These are phyloP conservation scores for Boletus reticuloceps DNA, from an alignment of 768 basidiomycete genomes.

Conservation along the genomic window DNA sequence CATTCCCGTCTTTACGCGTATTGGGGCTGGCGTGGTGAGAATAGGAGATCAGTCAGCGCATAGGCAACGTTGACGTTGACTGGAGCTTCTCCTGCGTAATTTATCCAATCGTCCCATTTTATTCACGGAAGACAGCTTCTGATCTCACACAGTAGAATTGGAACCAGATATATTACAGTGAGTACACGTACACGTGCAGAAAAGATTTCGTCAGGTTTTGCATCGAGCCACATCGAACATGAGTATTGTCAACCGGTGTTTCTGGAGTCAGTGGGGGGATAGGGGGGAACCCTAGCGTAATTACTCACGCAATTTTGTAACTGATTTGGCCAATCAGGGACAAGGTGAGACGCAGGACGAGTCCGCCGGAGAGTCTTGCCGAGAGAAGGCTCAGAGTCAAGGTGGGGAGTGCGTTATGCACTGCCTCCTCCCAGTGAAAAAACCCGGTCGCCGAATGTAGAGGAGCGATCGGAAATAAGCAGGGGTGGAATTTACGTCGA, in stretches of 20 bases:
- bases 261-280: background rate
- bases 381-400: background rate
- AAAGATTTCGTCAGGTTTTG: background rate
- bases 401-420: background rate
- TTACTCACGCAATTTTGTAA: background rate
- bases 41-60: background rate
- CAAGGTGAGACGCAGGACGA: background rate
- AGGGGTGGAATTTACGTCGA: slow-evolving; percentile 8
- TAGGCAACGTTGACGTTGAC: background rate
- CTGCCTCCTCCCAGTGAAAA: background rate
- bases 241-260: too few relatives aligned
- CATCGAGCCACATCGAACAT: background rate
- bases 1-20: slow-evolving; percentile 8
- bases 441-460: background rate
- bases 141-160: background rate
- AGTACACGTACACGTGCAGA: slow-evolving; percentile 7
- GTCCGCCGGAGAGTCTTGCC: background rate
- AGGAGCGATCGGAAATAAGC: slow-evolving; percentile 6
- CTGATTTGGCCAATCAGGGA: slow-evolving; percentile 4
- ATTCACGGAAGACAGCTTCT: background rate
- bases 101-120: background rate
- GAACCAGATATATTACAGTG: background rate
- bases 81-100: slow-evolving; percentile 3
- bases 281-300: background rate
- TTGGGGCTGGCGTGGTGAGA: background rate